Conservation (phyloP, 2,329 filamentous ascomycete species). For the Bipolaris gigantea region DNA sequence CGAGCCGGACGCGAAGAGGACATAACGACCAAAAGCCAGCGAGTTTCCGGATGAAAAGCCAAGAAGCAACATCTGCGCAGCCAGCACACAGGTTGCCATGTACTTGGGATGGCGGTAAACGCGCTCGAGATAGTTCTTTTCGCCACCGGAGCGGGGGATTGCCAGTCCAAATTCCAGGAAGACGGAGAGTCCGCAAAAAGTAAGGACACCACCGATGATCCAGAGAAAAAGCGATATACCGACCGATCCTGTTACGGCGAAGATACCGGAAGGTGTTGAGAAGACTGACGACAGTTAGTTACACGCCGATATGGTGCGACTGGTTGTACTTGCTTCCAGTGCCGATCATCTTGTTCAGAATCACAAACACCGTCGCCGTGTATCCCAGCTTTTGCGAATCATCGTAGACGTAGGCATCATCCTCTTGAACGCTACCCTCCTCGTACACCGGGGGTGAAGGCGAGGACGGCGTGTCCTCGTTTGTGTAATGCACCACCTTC, state of each 20-base stretch:
- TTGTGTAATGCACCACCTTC: constrained; percentile 21
- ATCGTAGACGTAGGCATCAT: constrained; percentile 37
- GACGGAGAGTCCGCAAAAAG: constrained; percentile 62
- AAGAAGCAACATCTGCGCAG: constrained; percentile 63
- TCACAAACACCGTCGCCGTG: constrained; percentile 40
- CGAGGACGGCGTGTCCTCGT: constrained; percentile 16
- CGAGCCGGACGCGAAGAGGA: constrained; percentile 58
- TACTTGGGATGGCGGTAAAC: constrained; percentile 62
- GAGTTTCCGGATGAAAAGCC: constrained; percentile 63
- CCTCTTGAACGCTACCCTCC: constrained; percentile 34
- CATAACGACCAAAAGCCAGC: constrained; percentile 61
- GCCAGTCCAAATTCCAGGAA: constrained; percentile 66
- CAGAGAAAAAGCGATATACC: constrained; percentile 59
- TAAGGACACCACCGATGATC: constrained; percentile 57
- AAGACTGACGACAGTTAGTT: constrained; percentile 45
- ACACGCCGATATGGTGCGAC: constrained; percentile 1
- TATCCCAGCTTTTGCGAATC: constrained; percentile 40
- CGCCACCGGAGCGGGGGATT: constrained; percentile 64
- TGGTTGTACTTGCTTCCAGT: constrained; percentile 28
- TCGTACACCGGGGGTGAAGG: constrained; percentile 21
- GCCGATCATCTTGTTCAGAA: constrained; percentile 40
- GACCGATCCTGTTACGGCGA: constrained; percentile 57
- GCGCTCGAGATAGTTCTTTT: constrained; percentile 69
- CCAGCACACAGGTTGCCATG: constrained; percentile 62
- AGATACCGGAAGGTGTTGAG: constrained; percentile 61